Conservation (phyloP, 2,329 filamentous ascomycete genomes). For the Fusarium buxicola region DNA sequence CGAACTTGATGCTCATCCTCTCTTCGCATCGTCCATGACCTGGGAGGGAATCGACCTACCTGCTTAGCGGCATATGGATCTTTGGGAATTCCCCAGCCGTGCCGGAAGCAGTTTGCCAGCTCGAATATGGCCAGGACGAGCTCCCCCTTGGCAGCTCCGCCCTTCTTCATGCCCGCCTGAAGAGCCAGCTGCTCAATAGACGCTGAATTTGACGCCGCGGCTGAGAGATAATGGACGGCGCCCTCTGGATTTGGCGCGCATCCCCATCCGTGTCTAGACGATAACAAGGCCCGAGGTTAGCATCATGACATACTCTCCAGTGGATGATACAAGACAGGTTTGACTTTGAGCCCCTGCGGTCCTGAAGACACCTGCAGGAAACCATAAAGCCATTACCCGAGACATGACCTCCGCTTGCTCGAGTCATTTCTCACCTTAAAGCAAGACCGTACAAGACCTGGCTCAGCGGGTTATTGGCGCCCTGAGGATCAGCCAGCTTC, state of each 20-base stretch:
- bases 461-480: slow-evolving; percentile 90
- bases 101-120: slow-evolving; percentile 89
- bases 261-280: slow-evolving; percentile 88
- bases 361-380: slow-evolving; percentile 6
- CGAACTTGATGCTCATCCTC: slow-evolving; percentile 7
- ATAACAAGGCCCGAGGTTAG: slow-evolving; percentile 27
- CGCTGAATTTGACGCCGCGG: slow-evolving; percentile 90
- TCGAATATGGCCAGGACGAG: slow-evolving; percentile 97
- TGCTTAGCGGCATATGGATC: slow-evolving; percentile 87
- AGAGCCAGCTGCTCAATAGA: slow-evolving; percentile 87
- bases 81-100: slow-evolving; percentile 91
- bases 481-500: slow-evolving; percentile 82
- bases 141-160: slow-evolving; percentile 94
- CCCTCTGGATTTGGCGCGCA: slow-evolving; percentile 76
- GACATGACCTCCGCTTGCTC: slow-evolving; percentile 7
- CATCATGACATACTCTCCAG: slow-evolving; percentile 18
- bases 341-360: slow-evolving; percentile 12
- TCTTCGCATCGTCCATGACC: neutral
- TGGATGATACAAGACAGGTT: too few species aligned
- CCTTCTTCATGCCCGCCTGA: slow-evolving; percentile 88
- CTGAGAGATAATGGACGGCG: slow-evolving; percentile 86
- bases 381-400: slow-evolving; percentile 20
- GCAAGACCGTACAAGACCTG: slow-evolving; percentile 97
- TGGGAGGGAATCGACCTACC: slow-evolving; percentile 53
- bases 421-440: slow-evolving; percentile 70